phyloP scores from a whole-genome alignment of 2,329 filamentous ascomycete genomes.

The Ophioceras dolichostomum region DNA sequence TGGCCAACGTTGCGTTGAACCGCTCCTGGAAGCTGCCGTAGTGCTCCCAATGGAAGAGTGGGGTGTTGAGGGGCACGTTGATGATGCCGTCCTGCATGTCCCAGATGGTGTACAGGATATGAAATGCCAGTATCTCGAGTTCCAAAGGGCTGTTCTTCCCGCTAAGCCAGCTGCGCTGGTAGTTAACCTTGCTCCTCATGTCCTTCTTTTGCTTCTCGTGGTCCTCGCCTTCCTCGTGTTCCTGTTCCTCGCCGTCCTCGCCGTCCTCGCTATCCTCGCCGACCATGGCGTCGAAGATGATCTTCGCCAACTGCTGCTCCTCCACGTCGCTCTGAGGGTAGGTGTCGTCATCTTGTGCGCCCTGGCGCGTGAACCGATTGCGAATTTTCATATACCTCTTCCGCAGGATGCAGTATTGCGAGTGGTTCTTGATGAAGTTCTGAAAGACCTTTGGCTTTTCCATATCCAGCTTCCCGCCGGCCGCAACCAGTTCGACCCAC shows the following conservation, averaged over 20 bases:
- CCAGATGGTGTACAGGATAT: background rate
- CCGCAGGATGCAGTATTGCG: background rate
- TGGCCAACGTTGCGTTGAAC: background rate
- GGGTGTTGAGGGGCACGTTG: background rate
- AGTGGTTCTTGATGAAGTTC: background rate
- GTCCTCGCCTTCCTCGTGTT: too few relatives aligned
- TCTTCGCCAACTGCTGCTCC: too few relatives aligned
- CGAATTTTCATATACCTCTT: too few relatives aligned
- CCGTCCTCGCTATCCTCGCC: too few relatives aligned
- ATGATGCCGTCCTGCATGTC: background rate
- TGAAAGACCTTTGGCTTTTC: background rate
- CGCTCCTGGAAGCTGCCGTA: background rate
- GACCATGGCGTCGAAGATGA: too few relatives aligned
- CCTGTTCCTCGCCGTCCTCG: too few relatives aligned
- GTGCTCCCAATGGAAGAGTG: background rate
- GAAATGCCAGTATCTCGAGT: background rate
- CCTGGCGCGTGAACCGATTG: too few relatives aligned
- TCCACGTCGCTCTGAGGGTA: too few relatives aligned
- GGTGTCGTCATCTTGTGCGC: too few relatives aligned
- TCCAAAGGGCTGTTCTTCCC: background rate
- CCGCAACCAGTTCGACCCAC: too few relatives aligned
- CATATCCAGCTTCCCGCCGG: too few relatives aligned
- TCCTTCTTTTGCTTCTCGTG: too few relatives aligned
- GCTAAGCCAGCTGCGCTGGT: background rate
- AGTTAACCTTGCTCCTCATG: background rate